Evolutionary conservation across 2,329 filamentous ascomycete genomes (phyloP), one percentile per base, ranked within the genome.

Genomic region (Colletotrichum plurivorum): DNA sequence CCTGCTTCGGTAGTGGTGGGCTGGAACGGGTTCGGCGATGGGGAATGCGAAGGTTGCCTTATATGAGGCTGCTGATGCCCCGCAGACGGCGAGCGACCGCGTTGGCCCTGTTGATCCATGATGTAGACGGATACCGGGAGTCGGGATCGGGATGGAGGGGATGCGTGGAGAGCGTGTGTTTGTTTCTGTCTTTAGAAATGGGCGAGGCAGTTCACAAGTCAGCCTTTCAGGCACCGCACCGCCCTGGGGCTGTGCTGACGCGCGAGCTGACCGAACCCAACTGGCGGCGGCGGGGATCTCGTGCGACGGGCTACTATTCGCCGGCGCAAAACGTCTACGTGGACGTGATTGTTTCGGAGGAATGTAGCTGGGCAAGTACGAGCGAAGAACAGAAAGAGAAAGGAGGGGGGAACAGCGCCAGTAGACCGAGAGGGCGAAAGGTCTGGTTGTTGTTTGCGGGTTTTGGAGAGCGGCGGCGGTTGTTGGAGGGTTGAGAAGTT

Each of bases 11-110:
- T 36, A 36, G 31, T 52, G 76, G 84, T 84, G 53, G 85, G 82
- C 77, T 85, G 83, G 75, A 86, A 88, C 74, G 84, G 84, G 80
- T 81, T 86, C 78, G 87, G 87, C 77, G 89, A 89, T 75, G 89
- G 88, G 75, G 90, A 91, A 79, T 89, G 89, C 73, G 83, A 87
- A 48, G 67, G 67, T 79, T 89, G 89, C 79, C 87, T 92, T 91
- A 92, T 91, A 90, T 89, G 85, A 83, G 84, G 78, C 77, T 81
- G 81, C 76, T 88, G 85, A 76, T 87, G 85, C 72, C 85, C 84
- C 77, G 84, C 84, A 76, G 90, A 91, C 73, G 86, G 88, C 74
- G 90, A 91, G 77, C 89, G 89, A 77, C 88, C 88, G 78, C 76
- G 78, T 72, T 81, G 80, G 75, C 74, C 75, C 71, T 81, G 79